Evolutionary conservation across 1,284 basidiomycete genomes (phyloP), one percentile per base, ranked within the genome.

Genomic region (Tilletia horrida): DNA sequence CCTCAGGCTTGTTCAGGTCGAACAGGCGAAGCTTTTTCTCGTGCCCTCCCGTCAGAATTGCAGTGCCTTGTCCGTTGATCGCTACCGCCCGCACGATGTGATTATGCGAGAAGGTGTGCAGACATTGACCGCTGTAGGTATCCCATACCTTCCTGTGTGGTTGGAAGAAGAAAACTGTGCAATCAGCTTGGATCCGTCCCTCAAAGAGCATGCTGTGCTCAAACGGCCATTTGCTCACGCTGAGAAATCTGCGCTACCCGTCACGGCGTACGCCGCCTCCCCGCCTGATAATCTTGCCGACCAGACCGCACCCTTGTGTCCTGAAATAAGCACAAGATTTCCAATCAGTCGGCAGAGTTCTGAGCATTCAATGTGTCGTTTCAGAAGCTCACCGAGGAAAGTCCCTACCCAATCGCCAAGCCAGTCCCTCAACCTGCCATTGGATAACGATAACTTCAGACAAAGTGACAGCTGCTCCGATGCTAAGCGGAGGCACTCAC

Each of bases 301-400:
- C 95, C 96, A 99, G 4, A 98, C 96, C 6, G 96, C 96, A 70
- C 95, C 95, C 83, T 98, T 99, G 85, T 99, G 95, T 2, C 94
- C 85, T 83, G 74, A 35, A 2, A 44, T 67, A 16, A 40, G 40
- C 18, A 44, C 25, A 18, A 55, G 23, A 21, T 48, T 27, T 29
- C n/a, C n/a, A n/a, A n/a, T n/a, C n/a, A n/a, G n/a, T n/a, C n/a
- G 25, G 21, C 13, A 18, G 44, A 27, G 43, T 27, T 23, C 18
- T 2, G 25, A 62, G 66, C 7, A 50, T 16, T 31, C n/a, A 40
- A 31, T n/a, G 11, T 25, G 2, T 27, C 23, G 50, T 25, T 52
- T 27, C n/a, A 11, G n/a, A 25, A 48, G 74, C 82, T 67, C 52
- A 83, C 86, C 94, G 18, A 97, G 86, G 83, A 99, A 98, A 6